Percentiles rank a stretch among this genome's conserved stretches.
phyloP scores from a whole-genome alignment of 768 basidiomycete genomes.

The Paxillus ammoniavirescens region DNA sequence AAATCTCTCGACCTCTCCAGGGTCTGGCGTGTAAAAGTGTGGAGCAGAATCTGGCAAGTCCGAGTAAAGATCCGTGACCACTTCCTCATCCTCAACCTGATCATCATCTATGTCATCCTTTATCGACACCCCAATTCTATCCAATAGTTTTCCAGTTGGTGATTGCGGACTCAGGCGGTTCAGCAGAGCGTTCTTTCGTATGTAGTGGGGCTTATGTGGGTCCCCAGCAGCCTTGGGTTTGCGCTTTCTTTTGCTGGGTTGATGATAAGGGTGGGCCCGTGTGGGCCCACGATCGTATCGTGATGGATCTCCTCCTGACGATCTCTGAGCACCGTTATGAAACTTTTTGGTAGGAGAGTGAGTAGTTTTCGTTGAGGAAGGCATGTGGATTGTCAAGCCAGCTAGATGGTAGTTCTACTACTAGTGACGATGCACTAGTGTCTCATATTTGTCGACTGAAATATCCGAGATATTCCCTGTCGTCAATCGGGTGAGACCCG shows the following conservation, averaged over 20 bases:
- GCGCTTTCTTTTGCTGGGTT: neutral
- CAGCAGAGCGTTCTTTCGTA: slow-evolving; percentile 7
- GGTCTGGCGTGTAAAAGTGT: slow-evolving; percentile 17
- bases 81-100: neutral
- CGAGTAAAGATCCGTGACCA: neutral
- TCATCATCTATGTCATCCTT: slow-evolving; percentile 7
- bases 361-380: slow-evolving; percentile 3
- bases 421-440: neutral
- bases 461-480: no score
- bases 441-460: neutral
- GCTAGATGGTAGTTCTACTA: neutral
- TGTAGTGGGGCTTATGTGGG: neutral
- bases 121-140: slow-evolving; percentile 16
- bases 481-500: no score
- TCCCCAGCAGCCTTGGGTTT: slow-evolving; percentile 1
- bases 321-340: neutral
- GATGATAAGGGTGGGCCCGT: neutral
- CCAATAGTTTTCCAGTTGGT: slow-evolving; percentile 15
- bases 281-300: slow-evolving; percentile 1
- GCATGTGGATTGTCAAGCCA: neutral
- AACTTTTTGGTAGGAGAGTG: slow-evolving; percentile 1
- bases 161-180: slow-evolving; percentile 15
- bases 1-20: slow-evolving; percentile 25
- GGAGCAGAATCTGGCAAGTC: slow-evolving; percentile 6
- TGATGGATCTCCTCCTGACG: neutral